Base-by-base conservation (phyloP, 495 filamentous ascomycete genomes). In the Xylaria telfairii region DNA sequence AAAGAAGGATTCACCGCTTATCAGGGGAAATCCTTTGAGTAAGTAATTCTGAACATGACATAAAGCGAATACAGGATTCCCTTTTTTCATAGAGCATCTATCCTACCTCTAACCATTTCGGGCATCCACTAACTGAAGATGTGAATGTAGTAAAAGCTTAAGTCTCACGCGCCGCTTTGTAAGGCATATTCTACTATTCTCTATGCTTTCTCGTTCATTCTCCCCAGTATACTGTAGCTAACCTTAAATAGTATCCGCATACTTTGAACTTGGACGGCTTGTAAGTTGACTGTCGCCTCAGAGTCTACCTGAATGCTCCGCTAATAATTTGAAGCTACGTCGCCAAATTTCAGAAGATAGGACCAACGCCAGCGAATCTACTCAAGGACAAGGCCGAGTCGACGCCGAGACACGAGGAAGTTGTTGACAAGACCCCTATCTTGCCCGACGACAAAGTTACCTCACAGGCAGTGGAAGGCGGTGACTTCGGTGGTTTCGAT, bases 341-440 rank as follows among this genome's bases (percentile, higher is more conserved):
- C 68, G 92, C 93, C 76, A 99, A 98, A 82, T 90, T 99, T 78
- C 95, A 96, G 83, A 99, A 99, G 88, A 88, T 87, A 37, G 96
- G 88, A 15, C 92, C 92, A 0, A 92, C 90, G 15, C 89, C 91
- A 0, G 81, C 82, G 39, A 86, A 86, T 46, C 84, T 85, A 15
- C 85, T 87, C 69, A 83, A 80, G 68, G 78, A 82, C 61, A 83
- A 80, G 75, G 61, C 71, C 28, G 67, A 67, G 13, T 69, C 59
- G 6, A 74, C 74, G 24, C 73, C 75, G 39, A 73, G 39, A 41
- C 78, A 75, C 4, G 75, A 76, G 5, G 76, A 74, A 9, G 77
- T 83, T 19, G 69, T 84, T 4, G 85, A 88, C 73, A 86, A 83
- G 79, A 83, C 83, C 13, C 85, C 83, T 24, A 86, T 88, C 63